Evolutionary conservation across 2,329 filamentous ascomycete species (phyloP), one percentile per base, ranked within the genome.

Genomic region (Neophaeococcomyces aloes): DNA sequence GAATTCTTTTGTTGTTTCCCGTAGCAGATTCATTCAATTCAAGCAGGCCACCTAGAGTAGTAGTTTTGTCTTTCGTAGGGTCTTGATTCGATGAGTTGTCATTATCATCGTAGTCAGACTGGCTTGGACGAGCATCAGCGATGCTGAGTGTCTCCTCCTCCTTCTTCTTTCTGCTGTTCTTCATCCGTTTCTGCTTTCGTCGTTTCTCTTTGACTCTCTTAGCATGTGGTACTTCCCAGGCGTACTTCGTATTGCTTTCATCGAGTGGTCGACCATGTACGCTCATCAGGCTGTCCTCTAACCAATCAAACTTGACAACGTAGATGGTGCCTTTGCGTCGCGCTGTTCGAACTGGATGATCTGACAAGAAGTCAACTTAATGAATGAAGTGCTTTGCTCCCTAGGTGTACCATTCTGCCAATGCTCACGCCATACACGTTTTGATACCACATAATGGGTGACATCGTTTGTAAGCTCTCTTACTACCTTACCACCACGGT

Each of bases 381-480:
- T 6, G 23, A 5, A 27, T 10, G 23, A 27, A 27, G 10, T 5
- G 10, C 23, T 6, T 27, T 27, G 13, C 7, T n/a, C 11, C 49
- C 38, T 60, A 66, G 69, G 60, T 53, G 63, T 59, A 38, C 69
- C 60, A 47, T 60, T 59, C n/a, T 41, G 15, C 21, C 25, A 23
- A 1, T 67, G 55, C 5, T 67, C 61, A 48, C 72, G 70, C 60
- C 77, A 87, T 13, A 79, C 74, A 27, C 77, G 70, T 38, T 72
- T 66, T 0, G 76, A 77, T 42, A 78, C 75, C 17, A 94, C 70
- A 0, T 94, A 65, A 61, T 94, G 86, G 0, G 86, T 94, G 7
- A 81, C 75, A 0, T 65, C 55, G 0, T 67, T 58, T 19, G 67
- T 68, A 14, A 86, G 62, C 0, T 68, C 63, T 1, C 65, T 58